phyloP scores from a whole-genome alignment of 768 basidiomycete genomes.

The Tylopilus rubrobrunneus region DNA sequence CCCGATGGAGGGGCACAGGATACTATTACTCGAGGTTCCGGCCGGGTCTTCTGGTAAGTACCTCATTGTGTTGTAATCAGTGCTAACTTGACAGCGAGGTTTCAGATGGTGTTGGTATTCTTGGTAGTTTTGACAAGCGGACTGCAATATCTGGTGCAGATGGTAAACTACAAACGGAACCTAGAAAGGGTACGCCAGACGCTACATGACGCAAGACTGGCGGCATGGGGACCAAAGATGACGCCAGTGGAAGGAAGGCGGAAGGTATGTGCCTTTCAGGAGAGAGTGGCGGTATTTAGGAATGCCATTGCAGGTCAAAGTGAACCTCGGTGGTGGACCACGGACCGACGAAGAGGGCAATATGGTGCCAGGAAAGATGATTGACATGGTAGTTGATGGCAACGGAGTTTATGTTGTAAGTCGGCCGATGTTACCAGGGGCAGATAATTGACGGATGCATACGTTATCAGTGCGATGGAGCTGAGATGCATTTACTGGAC shows the following conservation, averaged over 20 bases:
- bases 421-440: slow-evolving; percentile 19
- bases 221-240: slow-evolving; percentile 83
- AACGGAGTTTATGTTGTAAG: slow-evolving; percentile 72
- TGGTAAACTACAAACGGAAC: slow-evolving; percentile 73
- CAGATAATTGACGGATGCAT: slow-evolving; percentile 5
- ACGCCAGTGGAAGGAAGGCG: slow-evolving; percentile 57
- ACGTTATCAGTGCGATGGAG: slow-evolving; percentile 51
- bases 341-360: slow-evolving; percentile 57
- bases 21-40: slow-evolving; percentile 97
- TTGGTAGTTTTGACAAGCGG: slow-evolving; percentile 71
- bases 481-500: slow-evolving; percentile 57
- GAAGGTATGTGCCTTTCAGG: slow-evolving; percentile 47
- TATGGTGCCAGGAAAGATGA: slow-evolving; percentile 42
- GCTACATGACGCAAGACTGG: slow-evolving; percentile 54
- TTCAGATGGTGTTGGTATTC: slow-evolving; percentile 73
- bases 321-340: slow-evolving; percentile 57
- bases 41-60: slow-evolving; percentile 77
- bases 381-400: slow-evolving; percentile 83
- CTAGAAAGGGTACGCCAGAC: slow-evolving; percentile 62
- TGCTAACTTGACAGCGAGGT: slow-evolving; percentile 1
- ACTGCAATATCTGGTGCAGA: slow-evolving; percentile 78
- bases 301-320: slow-evolving; percentile 52
- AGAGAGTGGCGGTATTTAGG: not conserved
- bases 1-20: slow-evolving; percentile 92
- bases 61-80: not conserved